phyloP scores from a whole-genome alignment of 164 flowering plant species.

The Piper longum region DNA sequence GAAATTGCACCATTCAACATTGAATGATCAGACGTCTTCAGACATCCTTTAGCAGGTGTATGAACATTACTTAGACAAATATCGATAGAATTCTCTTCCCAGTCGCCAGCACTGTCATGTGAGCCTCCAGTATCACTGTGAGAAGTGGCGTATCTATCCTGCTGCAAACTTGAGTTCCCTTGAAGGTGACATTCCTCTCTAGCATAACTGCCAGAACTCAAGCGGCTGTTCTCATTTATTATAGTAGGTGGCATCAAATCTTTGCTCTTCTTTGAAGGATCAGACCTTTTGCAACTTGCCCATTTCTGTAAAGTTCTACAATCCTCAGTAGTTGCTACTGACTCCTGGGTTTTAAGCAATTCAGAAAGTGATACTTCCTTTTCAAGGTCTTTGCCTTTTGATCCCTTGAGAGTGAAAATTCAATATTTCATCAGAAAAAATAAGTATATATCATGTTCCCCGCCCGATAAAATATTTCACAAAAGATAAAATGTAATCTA shows the following conservation, averaged over 20 bases:
- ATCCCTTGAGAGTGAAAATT: slow-evolving; percentile 16
- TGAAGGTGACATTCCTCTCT: slow-evolving; percentile 8
- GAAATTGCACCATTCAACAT: slow-evolving; percentile 8
- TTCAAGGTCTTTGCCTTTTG: slow-evolving; percentile 11
- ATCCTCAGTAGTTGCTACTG: slow-evolving; percentile 15
- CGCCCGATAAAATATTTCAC: neutral
- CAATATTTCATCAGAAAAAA: slow-evolving; percentile 6
- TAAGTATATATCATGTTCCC: neutral
- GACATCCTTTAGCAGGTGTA: slow-evolving; percentile 11
- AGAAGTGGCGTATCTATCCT: slow-evolving; percentile 8
- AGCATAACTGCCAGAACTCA: slow-evolving; percentile 12
- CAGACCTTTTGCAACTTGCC: slow-evolving; percentile 46
- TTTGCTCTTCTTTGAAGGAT: slow-evolving; percentile 26
- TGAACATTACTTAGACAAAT: slow-evolving; percentile 3
- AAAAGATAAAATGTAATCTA: too few relatives aligned
- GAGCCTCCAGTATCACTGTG: neutral
- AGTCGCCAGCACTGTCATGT: slow-evolving; percentile 3
- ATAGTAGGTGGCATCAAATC: slow-evolving; percentile 14
- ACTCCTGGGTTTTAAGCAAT: slow-evolving; percentile 14
- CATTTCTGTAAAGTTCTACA: slow-evolving; percentile 30
- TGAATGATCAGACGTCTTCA: slow-evolving; percentile 5
- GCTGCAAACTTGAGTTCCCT: slow-evolving; percentile 4
- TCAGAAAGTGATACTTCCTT: slow-evolving; percentile 14
- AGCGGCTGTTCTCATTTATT: slow-evolving; percentile 15
- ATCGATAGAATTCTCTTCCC: slow-evolving; percentile 11